phyloP scores from a whole-genome alignment of 257 asterid species.

The Asclepias syriaca region DNA sequence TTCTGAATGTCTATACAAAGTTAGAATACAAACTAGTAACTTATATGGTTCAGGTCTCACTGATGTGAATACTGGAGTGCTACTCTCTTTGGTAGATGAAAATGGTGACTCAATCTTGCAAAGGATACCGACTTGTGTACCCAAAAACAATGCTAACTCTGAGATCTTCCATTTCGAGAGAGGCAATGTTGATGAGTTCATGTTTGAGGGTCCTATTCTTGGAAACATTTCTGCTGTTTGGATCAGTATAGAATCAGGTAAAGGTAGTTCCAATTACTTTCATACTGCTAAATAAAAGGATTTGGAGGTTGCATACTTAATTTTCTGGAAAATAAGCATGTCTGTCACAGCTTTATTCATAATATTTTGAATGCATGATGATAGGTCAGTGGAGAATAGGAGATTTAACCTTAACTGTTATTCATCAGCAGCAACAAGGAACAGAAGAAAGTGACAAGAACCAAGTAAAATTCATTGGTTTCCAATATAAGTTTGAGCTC shows the following conservation, averaged over 20 bases:
- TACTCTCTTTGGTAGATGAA: slow-evolving; percentile 72
- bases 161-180: slow-evolving; percentile 51
- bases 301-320: neutral
- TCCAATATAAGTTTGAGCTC: slow-evolving; percentile 42
- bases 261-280: slow-evolving; percentile 31
- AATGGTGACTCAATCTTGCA: slow-evolving; percentile 68
- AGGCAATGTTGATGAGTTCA: slow-evolving; percentile 67
- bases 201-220: slow-evolving; percentile 67
- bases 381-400: slow-evolving; percentile 86
- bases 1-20: slow-evolving; percentile 38
- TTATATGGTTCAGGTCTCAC: slow-evolving; percentile 60
- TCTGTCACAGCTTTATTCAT: neutral
- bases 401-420: slow-evolving; percentile 41
- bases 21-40: slow-evolving; percentile 64
- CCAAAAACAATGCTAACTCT: slow-evolving; percentile 12
- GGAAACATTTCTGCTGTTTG: slow-evolving; percentile 70
- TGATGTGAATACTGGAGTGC: slow-evolving; percentile 53
- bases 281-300: neutral
- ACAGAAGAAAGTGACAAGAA: slow-evolving; percentile 29
- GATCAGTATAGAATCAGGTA: slow-evolving; percentile 84
- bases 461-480: slow-evolving; percentile 21
- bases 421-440: slow-evolving; percentile 21
- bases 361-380: neutral
- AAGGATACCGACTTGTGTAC: slow-evolving; percentile 50
- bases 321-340: neutral